Conservation (phyloP, 345 rosid species). For the Pseudoturritis turrita region DNA sequence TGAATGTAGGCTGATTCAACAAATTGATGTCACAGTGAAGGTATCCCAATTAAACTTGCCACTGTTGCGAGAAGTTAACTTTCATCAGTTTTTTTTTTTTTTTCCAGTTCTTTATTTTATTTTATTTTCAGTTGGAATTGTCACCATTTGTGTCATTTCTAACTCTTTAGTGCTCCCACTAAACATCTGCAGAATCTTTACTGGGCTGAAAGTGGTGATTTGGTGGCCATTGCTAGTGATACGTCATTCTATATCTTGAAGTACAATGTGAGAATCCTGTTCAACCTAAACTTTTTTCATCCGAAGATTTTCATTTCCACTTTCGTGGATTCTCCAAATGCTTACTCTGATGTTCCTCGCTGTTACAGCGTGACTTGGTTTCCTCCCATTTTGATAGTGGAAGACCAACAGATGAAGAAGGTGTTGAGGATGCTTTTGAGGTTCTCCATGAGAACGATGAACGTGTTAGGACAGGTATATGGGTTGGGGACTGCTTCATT, state of each 20-base stretch:
- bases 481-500: conserved; percentile 99
- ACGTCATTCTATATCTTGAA: conserved; percentile 93
- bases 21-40: conserved; percentile 95
- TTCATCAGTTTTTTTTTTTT: background rate
- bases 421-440: conserved; percentile 99
- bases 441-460: conserved; percentile 97
- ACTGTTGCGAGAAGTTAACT: conserved; percentile 7
- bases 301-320: background rate
- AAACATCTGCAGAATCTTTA: conserved; percentile 70
- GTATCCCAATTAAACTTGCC: conserved; percentile 43
- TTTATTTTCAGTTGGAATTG: background rate
- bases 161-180: conserved; percentile 3
- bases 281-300: background rate
- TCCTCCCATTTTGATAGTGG: conserved; percentile 86
- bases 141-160: conserved; percentile 13
- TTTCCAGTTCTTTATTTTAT: no score
- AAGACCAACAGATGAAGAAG: conserved; percentile 87
- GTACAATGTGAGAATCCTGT: conserved; percentile 60
- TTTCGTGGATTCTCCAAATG: background rate
- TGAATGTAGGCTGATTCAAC: conserved; percentile 94
- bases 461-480: conserved; percentile 95
- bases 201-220: conserved; percentile 99
- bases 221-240: conserved; percentile 95
- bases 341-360: conserved; percentile 1
- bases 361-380: conserved; percentile 81